A percentile compares a stretch with the other conserved stretches of the same genome.
These are phyloP conservation scores for Myochromella boudieri DNA, from an alignment of 768 basidiomycete species.

Conservation along the genomic window DNA sequence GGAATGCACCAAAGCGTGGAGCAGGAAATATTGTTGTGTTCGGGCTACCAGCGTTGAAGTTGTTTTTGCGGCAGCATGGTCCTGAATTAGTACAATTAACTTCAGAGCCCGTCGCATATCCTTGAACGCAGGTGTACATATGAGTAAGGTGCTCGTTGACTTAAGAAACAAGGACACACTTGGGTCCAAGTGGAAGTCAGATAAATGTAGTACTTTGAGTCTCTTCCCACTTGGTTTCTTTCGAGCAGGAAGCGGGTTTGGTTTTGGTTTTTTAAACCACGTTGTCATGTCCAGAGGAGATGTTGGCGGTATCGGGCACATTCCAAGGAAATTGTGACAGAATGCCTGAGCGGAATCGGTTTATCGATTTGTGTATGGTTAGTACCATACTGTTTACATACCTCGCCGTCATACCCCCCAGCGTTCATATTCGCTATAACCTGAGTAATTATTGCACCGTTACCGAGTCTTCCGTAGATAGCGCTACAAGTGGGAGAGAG, in stretches of 20 bases:
- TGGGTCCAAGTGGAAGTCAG: slow-evolving; percentile 76
- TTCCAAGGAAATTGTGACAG: slow-evolving; percentile 56
- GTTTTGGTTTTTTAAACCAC: slow-evolving; percentile 81
- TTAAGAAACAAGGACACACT: slow-evolving; percentile 35
- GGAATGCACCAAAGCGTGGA: slow-evolving; percentile 66
- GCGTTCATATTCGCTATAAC: slow-evolving; percentile 71
- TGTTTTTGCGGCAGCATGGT: slow-evolving; percentile 63
- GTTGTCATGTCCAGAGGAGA: slow-evolving; percentile 59
- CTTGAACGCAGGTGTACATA: slow-evolving; percentile 28
- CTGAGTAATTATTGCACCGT: slow-evolving; percentile 68
- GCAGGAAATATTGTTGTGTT: slow-evolving; percentile 54
- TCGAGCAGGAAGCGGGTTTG: slow-evolving; percentile 57
- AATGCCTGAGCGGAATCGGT: slow-evolving; percentile 37
- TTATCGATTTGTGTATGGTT: neutral
- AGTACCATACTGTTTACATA: slow-evolving; percentile 22
- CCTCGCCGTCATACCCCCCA: slow-evolving; percentile 74
- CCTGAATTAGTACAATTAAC: slow-evolving; percentile 64
- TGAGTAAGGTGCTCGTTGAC: neutral
- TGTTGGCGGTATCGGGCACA: slow-evolving; percentile 59
- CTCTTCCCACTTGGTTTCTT: slow-evolving; percentile 62
- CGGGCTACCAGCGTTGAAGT: slow-evolving; percentile 48
- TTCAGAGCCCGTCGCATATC: slow-evolving; percentile 68
- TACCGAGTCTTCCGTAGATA: slow-evolving; percentile 42
- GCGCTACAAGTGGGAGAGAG: slow-evolving; percentile 51
- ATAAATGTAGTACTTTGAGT: slow-evolving; percentile 74